Evolutionary conservation across 495 filamentous ascomycete species (phyloP), one percentile per base, ranked within the genome.

Genomic region (Aspergillus sparsus): DNA sequence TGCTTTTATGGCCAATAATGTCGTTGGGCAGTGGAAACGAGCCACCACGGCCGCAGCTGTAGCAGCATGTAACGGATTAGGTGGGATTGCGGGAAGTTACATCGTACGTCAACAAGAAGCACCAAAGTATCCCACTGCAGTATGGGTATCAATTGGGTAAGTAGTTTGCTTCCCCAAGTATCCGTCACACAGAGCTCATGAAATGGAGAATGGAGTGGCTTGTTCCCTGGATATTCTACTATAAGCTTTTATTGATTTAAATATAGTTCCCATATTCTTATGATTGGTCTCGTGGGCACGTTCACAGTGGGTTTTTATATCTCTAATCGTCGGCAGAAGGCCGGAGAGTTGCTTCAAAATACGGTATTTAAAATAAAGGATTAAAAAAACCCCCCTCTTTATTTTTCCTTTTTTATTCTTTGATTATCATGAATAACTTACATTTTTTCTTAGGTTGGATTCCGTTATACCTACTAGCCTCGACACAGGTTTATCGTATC

Each of bases 11-110:
- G 83, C 85, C 3, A 89, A 86, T 65, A 91, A 91, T 66, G 82
- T 90, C 32, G 82, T 81, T 9, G 85, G 80, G 1, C 89, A 91
- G 65, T 92, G 90, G 89, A 92, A 91, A 70, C 78, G 89, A 18
- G 87, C 83, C 0, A 88, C 87, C 46, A 88, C 84, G 6, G 85
- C 87, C 0, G 89, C 88, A 0, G 81, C 82, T 2, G 82, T 89
- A 6, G 86, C 86, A 12, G 86, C 87, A 46, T 85, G 83, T 64
- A 91, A 91, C 68, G 89, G 89, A 0, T 79, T 89, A 4, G 89
- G 89, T 13, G 88, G 88, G 2, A 87, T 93, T 57, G 88, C 88
- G 1, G 89, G 89, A 3, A 88, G 85, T 65, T 92, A 83, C 69
- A 91, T 92, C 56, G 87, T 92, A 1, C 73, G 85, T 9, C 80